These are phyloP conservation scores for Closterium sp. DNA, from an alignment of 139 green algal genomes.

Conservation along the genomic window DNA sequence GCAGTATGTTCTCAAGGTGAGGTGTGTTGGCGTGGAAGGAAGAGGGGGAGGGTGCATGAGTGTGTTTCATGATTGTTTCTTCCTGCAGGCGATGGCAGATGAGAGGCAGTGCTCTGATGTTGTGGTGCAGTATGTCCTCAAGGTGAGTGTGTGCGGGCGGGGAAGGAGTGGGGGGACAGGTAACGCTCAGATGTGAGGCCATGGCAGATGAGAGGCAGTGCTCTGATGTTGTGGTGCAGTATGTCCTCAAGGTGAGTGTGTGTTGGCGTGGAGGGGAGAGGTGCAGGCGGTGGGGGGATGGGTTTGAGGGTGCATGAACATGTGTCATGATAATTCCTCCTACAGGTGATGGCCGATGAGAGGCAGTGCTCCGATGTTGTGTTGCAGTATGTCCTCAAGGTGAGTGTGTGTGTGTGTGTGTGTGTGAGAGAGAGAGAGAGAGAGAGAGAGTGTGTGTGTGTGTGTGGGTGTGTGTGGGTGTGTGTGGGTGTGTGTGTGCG, in stretches of 20 bases:
- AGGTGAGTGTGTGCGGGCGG: too few species aligned
- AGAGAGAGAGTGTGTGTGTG: too few species aligned
- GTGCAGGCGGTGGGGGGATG: too few species aligned
- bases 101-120: background rate
- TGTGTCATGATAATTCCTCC: too few species aligned
- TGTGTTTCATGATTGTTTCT: background rate
- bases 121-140: constrained; percentile 24
- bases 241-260: background rate
- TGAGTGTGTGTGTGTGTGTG: too few species aligned
- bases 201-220: background rate
- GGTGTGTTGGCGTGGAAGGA: background rate
- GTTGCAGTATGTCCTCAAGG: constrained; percentile 14
- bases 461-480: too few species aligned
- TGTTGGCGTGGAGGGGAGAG: too few species aligned
- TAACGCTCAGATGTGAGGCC: too few species aligned
- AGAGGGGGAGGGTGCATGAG: background rate
- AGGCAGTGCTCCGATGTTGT: background rate
- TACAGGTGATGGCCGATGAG: background rate
- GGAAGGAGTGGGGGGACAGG: too few species aligned
- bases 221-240: constrained; percentile 18
- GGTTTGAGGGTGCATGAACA: background rate
- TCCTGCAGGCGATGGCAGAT: background rate
- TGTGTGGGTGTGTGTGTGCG: background rate
- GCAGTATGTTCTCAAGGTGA: constrained; percentile 38
- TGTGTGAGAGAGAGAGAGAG: too few species aligned